phyloP scores from a whole-genome alignment of 1,139 yeast genomes.

The Nadsonia commutata region DNA sequence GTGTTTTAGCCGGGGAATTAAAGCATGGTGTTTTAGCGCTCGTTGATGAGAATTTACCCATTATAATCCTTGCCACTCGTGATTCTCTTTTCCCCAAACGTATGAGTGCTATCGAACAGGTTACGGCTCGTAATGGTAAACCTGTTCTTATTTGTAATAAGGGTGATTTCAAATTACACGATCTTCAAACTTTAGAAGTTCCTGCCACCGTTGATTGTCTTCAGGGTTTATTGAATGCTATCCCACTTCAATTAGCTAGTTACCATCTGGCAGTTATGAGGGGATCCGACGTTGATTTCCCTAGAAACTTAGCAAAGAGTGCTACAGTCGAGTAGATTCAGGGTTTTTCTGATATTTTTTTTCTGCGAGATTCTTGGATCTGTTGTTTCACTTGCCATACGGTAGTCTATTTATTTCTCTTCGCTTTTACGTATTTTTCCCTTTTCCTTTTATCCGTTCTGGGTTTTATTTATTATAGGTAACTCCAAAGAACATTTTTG shows the following conservation, averaged over 20 bases:
- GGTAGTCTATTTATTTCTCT: too few species aligned
- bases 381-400: too few species aligned
- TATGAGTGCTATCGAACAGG: constrained; percentile 92
- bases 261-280: constrained; percentile 94
- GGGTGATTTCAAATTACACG: constrained; percentile 40
- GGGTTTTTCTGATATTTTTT: too few species aligned
- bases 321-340: constrained; percentile 87
- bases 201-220: constrained; percentile 94
- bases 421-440: too few species aligned
- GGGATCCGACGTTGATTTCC: constrained; percentile 96
- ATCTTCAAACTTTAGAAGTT: constrained; percentile 51
- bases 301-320: constrained; percentile 94
- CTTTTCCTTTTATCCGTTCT: too few species aligned
- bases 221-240: constrained; percentile 89
- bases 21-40: constrained; percentile 97
- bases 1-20: constrained; percentile 96
- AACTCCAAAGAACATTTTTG: not conserved
- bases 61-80: constrained; percentile 89
- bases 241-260: constrained; percentile 91
- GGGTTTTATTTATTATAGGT: too few species aligned
- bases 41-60: constrained; percentile 87
- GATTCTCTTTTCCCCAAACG: constrained; percentile 95
- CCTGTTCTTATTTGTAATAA: constrained; percentile 90
- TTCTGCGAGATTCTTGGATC: too few species aligned
- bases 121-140: constrained; percentile 91